A percentile compares a stretch with the other conserved stretches of the same genome.
Conservation (phyloP, 2,329 filamentous ascomycete genomes). For the Nemania abortiva region DNA sequence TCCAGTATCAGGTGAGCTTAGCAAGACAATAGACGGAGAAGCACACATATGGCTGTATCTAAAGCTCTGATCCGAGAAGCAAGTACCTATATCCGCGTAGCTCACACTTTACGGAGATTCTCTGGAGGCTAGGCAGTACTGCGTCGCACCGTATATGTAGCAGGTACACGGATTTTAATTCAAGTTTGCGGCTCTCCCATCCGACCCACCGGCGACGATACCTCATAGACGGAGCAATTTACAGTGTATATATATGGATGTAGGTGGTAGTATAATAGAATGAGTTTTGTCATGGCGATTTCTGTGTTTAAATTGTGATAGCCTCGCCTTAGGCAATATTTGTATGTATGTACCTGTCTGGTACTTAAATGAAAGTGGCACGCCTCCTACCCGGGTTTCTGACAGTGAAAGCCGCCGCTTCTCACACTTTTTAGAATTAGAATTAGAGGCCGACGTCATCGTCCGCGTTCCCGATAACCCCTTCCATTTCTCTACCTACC, state of each 20-base stretch:
- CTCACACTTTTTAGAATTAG: slow-evolving; percentile 1
- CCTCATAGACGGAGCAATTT: too few relatives aligned
- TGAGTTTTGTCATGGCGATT: slow-evolving; percentile 9
- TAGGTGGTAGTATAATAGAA: neutral
- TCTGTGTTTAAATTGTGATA: slow-evolving; percentile 31
- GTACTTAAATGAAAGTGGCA: neutral
- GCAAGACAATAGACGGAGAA: too few relatives aligned
- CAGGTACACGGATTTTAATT: neutral
- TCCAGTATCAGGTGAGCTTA: too few relatives aligned
- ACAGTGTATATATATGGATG: too few relatives aligned
- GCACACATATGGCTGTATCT: too few relatives aligned
- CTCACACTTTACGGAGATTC: too few relatives aligned
- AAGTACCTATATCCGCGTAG: too few relatives aligned
- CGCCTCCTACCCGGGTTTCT: neutral
- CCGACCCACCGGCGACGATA: slow-evolving; percentile 16
- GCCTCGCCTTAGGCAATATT: neutral
- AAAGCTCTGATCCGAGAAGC: too few relatives aligned
- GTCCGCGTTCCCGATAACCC: neutral
- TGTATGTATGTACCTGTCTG: too few relatives aligned
- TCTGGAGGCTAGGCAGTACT: too few relatives aligned
- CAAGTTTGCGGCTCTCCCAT: slow-evolving; percentile 26
- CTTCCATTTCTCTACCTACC: slow-evolving; percentile 1
- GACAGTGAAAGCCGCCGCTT: neutral
- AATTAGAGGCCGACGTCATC: slow-evolving; percentile 23
- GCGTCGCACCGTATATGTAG: neutral